Conservation (phyloP, 2,329 filamentous ascomycete genomes). For the Colletotrichum brevisporum region DNA sequence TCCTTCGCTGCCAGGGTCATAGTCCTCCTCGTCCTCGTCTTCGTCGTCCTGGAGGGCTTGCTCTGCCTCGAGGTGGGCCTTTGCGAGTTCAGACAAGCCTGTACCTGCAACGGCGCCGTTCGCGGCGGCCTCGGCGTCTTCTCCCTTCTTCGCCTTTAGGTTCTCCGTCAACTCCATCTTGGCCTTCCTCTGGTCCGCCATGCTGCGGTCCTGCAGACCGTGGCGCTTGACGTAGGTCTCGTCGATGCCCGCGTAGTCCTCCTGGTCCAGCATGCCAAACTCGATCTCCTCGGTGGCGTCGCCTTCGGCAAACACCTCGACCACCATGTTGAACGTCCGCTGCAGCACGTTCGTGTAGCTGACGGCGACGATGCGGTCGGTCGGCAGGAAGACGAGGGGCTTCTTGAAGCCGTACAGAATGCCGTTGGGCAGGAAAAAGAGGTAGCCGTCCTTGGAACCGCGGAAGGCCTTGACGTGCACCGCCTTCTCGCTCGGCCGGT, state of each 20-base stretch:
- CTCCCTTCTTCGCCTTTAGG: slow-evolving; percentile 61
- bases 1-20: slow-evolving; percentile 73
- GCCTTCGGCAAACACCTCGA: slow-evolving; percentile 69
- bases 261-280: slow-evolving; percentile 79
- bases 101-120: slow-evolving; percentile 53
- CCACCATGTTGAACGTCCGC: slow-evolving; percentile 77
- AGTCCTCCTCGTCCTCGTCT: slow-evolving; percentile 76
- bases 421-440: slow-evolving; percentile 77
- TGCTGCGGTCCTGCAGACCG: slow-evolving; percentile 75
- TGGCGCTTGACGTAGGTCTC: slow-evolving; percentile 73
- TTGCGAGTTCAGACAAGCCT: slow-evolving; percentile 64
- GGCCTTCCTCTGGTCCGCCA: slow-evolving; percentile 77
- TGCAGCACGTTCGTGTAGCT: slow-evolving; percentile 78
- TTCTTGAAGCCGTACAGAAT: slow-evolving; percentile 82
- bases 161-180: slow-evolving; percentile 75
- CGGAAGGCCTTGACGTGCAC: slow-evolving; percentile 77
- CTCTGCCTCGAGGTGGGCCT: slow-evolving; percentile 65
- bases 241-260: slow-evolving; percentile 76
- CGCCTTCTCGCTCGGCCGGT: slow-evolving; percentile 72
- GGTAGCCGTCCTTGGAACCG: slow-evolving; percentile 77
- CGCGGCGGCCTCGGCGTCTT: slow-evolving; percentile 54
- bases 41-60: slow-evolving; percentile 71
- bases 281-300: slow-evolving; percentile 73
- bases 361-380: slow-evolving; percentile 72
- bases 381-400: slow-evolving; percentile 74